Evolutionary conservation across 768 basidiomycete genomes (phyloP).

Genomic region (Mycena metata): DNA sequence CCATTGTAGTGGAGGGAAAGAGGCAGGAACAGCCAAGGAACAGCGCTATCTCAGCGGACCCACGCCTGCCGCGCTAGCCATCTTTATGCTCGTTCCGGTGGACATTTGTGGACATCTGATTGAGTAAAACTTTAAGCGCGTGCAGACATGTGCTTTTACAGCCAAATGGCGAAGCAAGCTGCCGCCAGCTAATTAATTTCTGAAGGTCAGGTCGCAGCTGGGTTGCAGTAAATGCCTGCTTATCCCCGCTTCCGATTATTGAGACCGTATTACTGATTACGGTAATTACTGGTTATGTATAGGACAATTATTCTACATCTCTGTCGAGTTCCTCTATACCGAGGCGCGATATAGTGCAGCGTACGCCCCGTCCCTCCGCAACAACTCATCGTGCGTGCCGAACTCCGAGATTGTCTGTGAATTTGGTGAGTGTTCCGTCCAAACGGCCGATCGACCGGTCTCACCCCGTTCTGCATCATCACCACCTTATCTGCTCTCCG

Average conservation of each 20-base stretch:
- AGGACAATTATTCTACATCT: constrained; percentile 8
- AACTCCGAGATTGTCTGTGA: constrained; percentile 80
- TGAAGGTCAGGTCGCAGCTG: too few species aligned
- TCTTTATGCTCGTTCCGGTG: too few species aligned
- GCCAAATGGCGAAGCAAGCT: too few species aligned
- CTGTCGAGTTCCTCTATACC: constrained; percentile 53
- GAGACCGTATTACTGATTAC: too few species aligned
- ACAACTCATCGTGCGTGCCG: constrained; percentile 78
- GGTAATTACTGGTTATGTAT: neutral
- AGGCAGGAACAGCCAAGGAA: neutral
- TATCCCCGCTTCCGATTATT: too few species aligned
- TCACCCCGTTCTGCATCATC: constrained; percentile 85
- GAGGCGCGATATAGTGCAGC: constrained; percentile 80
- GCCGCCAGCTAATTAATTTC: too few species aligned
- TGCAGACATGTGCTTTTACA: too few species aligned
- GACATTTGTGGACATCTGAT: too few species aligned
- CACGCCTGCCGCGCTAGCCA: neutral
- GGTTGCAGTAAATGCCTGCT: too few species aligned
- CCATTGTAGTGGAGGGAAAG: constrained; percentile 23
- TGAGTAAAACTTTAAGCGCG: too few species aligned
- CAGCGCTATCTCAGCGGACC: neutral
- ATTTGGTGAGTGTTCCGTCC: constrained; percentile 36
- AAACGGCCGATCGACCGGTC: constrained; percentile 34
- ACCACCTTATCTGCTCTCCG: constrained; percentile 89
- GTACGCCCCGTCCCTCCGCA: constrained; percentile 71